Evolutionary conservation across 2,329 filamentous ascomycete genomes (phyloP), one percentile per base, ranked within the genome.

Genomic region (Hortaea sp.): DNA sequence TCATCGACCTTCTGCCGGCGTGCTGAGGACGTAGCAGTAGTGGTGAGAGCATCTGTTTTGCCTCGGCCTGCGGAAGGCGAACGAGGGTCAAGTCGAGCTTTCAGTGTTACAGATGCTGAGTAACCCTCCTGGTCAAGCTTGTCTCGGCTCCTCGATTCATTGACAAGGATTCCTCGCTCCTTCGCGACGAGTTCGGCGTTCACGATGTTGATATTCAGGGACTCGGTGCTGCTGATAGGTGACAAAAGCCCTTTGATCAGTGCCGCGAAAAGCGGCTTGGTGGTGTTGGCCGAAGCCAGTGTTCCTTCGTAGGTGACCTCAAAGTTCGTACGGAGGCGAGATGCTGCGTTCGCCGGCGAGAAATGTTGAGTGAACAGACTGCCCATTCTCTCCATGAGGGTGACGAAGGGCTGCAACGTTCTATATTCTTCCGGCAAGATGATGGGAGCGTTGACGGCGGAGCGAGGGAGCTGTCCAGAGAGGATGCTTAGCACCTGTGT

Each of bases 201-300:
- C 55, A 92, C 85, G 49, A 92, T 88, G 66, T 89, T 90, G 56
- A 89, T 82, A 66, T 89, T 89, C 55, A 90, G 81, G 57, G 76
- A 80, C 34, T 82, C 80, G 0, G 74, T 70, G 47, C 81, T 79
- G 46, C 78, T 83, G 53, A 90, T 84, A 1, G 79, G 78, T 1
- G 76, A 74, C 5, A 85, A 75, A 0, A 92, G 73, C 0, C 86
- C 86, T 62, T 88, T 89, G 53, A 90, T 78, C 1, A 90, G 69
- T 0, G 85, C 85, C 0, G 86, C 85, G 53, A 86, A 87, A 2
- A 92, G 73, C 0, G 86, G 86, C 42, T 85, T 81, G 1, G 85
- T 90, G 54, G 85, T 89, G 50, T 76, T 76, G 50, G 88, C 76
- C 11, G 69, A 72, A 0, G 85, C 81, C 20, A 92, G 69, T 45